Evolutionary conservation across 495 filamentous ascomycete species (phyloP).

Genomic region (Aspergillus panamensis): DNA sequence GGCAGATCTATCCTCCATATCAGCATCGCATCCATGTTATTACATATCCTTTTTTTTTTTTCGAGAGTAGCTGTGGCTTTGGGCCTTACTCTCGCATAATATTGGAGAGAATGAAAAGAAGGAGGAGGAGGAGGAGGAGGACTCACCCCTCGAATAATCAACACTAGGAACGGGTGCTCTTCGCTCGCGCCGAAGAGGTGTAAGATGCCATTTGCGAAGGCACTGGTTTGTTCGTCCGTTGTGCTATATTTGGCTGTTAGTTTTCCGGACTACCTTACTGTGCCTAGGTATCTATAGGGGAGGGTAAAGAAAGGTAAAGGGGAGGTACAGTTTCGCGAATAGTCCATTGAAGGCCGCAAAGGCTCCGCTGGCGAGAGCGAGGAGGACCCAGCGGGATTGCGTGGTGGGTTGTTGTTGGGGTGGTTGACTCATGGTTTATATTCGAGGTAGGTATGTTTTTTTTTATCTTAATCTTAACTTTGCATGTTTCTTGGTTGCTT

Average conservation of each 20-base stretch:
- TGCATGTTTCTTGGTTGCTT: not conserved
- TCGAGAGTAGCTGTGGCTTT: too few species aligned
- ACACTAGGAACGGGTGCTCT: constrained; percentile 57
- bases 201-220: constrained; percentile 62
- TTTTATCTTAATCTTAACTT: too few species aligned
- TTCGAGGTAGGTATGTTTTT: not conserved
- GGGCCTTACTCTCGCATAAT: not conserved
- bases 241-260: constrained; percentile 52
- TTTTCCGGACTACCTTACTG: not conserved
- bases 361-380: constrained; percentile 78
- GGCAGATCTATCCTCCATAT: constrained; percentile 60
- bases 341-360: constrained; percentile 94
- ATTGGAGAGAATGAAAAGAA: not conserved
- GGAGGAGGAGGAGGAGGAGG: not conserved
- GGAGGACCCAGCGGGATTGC: constrained; percentile 64
- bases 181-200: constrained; percentile 48
- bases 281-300: not conserved
- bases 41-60: not conserved
- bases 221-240: constrained; percentile 76
- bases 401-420: constrained; percentile 6
- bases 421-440: not conserved
- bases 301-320: not conserved
- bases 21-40: not conserved
- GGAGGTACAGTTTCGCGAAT: constrained; percentile 79
- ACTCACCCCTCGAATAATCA: constrained; percentile 67